Evolutionary conservation across 2,329 filamentous ascomycete genomes (phyloP).

Genomic region (Neopestalotiopsis sp.): DNA sequence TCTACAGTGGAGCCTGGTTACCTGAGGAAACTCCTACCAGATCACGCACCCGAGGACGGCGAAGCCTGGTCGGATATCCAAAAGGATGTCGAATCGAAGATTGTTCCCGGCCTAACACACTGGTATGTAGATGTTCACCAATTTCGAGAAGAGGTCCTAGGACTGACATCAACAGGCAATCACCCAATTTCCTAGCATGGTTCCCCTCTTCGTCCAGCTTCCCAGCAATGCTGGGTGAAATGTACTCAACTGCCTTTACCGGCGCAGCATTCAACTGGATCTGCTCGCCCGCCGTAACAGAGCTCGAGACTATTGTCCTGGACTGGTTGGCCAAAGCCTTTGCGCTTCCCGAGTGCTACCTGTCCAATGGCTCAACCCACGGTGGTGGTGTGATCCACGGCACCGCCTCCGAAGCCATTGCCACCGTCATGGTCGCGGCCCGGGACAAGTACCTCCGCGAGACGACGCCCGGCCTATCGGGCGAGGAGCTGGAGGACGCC

Average conservation of each 20-base stretch:
- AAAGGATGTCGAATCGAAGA: slow-evolving; percentile 81
- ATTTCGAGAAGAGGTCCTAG: not conserved
- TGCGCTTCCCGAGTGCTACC: slow-evolving; percentile 73
- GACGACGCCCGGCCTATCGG: slow-evolving; percentile 55
- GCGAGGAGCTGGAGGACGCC: slow-evolving; percentile 67
- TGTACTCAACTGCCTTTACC: slow-evolving; percentile 88
- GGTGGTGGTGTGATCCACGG: slow-evolving; percentile 96
- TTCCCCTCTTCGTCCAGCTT: slow-evolving; percentile 85
- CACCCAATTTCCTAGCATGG: slow-evolving; percentile 94
- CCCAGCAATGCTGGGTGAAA: slow-evolving; percentile 86
- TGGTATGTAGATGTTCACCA: slow-evolving; percentile 54
- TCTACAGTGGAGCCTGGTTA: slow-evolving; percentile 85
- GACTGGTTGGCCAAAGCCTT: slow-evolving; percentile 88
- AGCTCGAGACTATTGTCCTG: slow-evolving; percentile 90
- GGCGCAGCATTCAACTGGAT: slow-evolving; percentile 97
- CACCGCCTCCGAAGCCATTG: slow-evolving; percentile 84
- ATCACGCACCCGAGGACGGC: slow-evolving; percentile 65
- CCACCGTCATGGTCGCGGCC: slow-evolving; percentile 86
- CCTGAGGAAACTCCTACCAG: slow-evolving; percentile 78
- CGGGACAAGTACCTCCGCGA: slow-evolving; percentile 77
- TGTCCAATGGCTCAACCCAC: slow-evolving; percentile 70
- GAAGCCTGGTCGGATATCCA: slow-evolving; percentile 82
- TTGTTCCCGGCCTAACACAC: slow-evolving; percentile 91
- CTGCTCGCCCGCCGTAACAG: slow-evolving; percentile 88
- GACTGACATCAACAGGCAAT: slow-evolving; percentile 59